phyloP scores from a whole-genome alignment of 768 basidiomycete species.

The Omphalotus guepiniiformis region DNA sequence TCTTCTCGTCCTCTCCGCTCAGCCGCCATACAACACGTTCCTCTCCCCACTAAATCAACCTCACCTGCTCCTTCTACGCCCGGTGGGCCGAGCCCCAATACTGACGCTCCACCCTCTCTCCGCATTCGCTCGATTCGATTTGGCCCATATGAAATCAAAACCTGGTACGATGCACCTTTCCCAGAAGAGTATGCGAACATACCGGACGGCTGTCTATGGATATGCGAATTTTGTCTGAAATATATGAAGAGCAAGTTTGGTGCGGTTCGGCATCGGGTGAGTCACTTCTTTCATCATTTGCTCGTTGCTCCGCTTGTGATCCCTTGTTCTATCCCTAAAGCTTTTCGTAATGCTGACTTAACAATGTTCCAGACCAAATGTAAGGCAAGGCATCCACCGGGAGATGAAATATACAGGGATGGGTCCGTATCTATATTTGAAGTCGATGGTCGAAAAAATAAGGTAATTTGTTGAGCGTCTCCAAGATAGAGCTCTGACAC shows the following conservation, averaged over 20 bases:
- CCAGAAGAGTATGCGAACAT: slow-evolving; percentile 95
- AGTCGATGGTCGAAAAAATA: slow-evolving; percentile 97
- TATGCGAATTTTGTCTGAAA: slow-evolving; percentile 97
- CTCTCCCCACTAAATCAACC: slow-evolving; percentile 30
- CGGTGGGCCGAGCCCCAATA: slow-evolving; percentile 26
- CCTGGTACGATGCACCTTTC: slow-evolving; percentile 99
- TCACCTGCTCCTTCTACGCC: slow-evolving; percentile 42
- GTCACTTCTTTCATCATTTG: slow-evolving; percentile 23
- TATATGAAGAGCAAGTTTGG: slow-evolving; percentile 96
- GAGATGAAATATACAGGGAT: slow-evolving; percentile 97
- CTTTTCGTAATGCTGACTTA: slow-evolving; percentile 7
- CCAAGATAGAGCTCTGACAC: not conserved
- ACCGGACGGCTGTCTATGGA: slow-evolving; percentile 90
- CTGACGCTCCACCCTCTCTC: slow-evolving; percentile 30
- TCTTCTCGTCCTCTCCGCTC: slow-evolving; percentile 64
- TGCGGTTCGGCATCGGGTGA: slow-evolving; percentile 78
- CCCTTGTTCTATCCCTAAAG: not conserved
- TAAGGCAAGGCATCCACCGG: slow-evolving; percentile 91
- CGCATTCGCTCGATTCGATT: slow-evolving; percentile 89
- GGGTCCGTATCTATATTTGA: slow-evolving; percentile 88
- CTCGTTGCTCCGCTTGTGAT: not conserved
- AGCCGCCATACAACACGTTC: slow-evolving; percentile 38
- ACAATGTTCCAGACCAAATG: slow-evolving; percentile 78
- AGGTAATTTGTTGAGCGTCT: slow-evolving; percentile 40
- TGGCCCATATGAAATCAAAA: slow-evolving; percentile 88